phyloP scores from a whole-genome alignment of 2,329 filamentous ascomycete species.

The Didymella pinodella region DNA sequence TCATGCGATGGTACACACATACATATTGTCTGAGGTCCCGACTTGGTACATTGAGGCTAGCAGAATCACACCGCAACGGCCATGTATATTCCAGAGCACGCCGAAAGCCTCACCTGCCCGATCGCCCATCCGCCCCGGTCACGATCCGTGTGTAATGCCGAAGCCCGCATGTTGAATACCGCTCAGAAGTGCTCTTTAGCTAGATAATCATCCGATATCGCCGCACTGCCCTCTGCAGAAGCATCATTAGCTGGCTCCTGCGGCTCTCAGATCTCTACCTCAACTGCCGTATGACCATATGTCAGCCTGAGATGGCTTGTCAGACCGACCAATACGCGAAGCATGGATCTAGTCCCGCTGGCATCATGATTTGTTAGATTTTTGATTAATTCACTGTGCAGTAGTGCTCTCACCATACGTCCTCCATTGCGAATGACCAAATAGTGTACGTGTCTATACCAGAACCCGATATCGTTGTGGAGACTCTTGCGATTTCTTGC shows the following conservation, averaged over 20 bases:
- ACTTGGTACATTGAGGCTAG: background rate
- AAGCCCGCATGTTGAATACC: background rate
- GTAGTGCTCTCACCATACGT: background rate
- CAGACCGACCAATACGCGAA: background rate
- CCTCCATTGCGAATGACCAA: background rate
- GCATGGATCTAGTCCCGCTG: background rate
- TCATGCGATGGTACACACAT: background rate
- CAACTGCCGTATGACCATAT: background rate
- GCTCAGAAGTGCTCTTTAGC: background rate
- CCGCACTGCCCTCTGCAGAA: background rate
- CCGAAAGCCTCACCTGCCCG: conserved; percentile 1
- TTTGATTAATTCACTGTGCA: background rate
- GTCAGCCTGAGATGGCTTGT: background rate
- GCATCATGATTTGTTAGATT: background rate
- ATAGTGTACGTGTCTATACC: background rate
- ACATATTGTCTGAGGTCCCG: background rate
- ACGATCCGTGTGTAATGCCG: background rate
- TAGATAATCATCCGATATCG: background rate
- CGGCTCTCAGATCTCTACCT: background rate
- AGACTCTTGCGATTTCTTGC: background rate
- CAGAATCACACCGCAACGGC: conserved; percentile 2
- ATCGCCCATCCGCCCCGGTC: background rate
- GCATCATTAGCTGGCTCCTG: background rate
- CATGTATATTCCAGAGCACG: conserved; percentile 8
- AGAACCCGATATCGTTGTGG: background rate